Evolutionary conservation across 768 basidiomycete species (phyloP), one percentile per base, ranked within the genome.

Genomic region (Dictyophora rubrovolvata): DNA sequence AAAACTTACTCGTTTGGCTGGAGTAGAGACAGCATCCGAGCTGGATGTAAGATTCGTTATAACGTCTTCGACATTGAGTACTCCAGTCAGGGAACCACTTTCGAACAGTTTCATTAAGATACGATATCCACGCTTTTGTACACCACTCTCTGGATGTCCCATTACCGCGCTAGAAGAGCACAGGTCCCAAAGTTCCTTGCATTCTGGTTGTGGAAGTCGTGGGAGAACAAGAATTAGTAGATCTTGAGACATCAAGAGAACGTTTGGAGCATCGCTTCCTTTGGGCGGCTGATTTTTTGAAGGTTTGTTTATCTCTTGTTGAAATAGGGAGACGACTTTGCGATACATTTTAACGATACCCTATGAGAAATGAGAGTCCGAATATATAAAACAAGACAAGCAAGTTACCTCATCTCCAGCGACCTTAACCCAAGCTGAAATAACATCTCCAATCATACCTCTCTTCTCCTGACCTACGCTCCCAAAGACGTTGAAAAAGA

Each of bases 41-140:
- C 48, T 63, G 11, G 56, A 17, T 46, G 23, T 33, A 61, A 59
- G 50, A 17, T 59, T 34, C 50, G 36, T 52, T 42, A 59, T 51
- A 35, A 59, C 50, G 10, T 16, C 28, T 28, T 52, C 57, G 16
- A 22, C 57, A 36, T 59, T 28, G 6, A 59, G 37, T 11, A 82
- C 79, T 48, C 77, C 65, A 34, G 68, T 67, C 33, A 85, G 74
- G 66, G 86, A 85, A 0, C 75, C 78, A 54, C 75, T 75, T 66
- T 87, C 86, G n/a, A 85, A 71, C 47, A 93, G 69, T 63, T 86
- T 86, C 34, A 86, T 77, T 16, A 98, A 77, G 17, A 88, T 84
- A 67, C 95, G 88, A 74, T 98, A 98, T 9, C 86, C 89, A 64
- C 94, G 89, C 73, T 99, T 99, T 73, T 98, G 95, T 5, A 95